phyloP scores from a whole-genome alignment of 2,329 filamentous ascomycete species.

The Trematosphaeria pertusa region DNA sequence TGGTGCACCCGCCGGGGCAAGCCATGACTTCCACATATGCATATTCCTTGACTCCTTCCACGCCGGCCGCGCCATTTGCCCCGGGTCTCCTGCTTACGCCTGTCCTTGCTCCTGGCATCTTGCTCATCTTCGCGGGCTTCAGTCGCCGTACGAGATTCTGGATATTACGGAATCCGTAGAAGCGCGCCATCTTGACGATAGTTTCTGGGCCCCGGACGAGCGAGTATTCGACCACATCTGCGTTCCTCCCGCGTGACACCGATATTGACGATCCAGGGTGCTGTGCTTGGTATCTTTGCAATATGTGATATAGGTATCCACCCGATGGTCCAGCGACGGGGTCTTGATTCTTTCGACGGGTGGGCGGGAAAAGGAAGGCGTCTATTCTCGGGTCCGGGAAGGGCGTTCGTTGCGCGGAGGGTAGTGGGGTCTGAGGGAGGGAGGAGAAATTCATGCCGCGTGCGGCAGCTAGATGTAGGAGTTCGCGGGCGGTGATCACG shows the following conservation, averaged over 20 bases:
- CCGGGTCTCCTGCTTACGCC: constrained; percentile 70
- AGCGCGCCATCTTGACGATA: constrained; percentile 68
- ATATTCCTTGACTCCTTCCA: constrained; percentile 72
- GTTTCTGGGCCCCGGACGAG: constrained; percentile 60
- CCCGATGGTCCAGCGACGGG: constrained; percentile 79
- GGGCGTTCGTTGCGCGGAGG: constrained; percentile 53
- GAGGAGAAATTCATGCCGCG: constrained; percentile 78
- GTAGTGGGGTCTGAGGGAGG: constrained; percentile 67
- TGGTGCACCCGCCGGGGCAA: constrained; percentile 97
- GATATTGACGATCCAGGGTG: constrained; percentile 76
- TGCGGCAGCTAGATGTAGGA: constrained; percentile 86
- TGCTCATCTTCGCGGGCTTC: constrained; percentile 78
- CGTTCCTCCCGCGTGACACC: constrained; percentile 79
- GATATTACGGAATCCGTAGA: constrained; percentile 98
- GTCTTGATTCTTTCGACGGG: constrained; percentile 50
- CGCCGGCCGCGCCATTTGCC: constrained; percentile 64
- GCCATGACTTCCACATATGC: constrained; percentile 99
- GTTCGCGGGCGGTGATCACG: constrained; percentile 94
- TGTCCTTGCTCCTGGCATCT: constrained; percentile 42
- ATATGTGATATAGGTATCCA: constrained; percentile 85
- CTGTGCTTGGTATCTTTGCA: constrained; percentile 74
- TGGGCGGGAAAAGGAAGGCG: constrained; percentile 73
- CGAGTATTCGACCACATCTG: constrained; percentile 87
- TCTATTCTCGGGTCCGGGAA: constrained; percentile 79
- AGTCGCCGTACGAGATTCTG: constrained; percentile 94